Percentiles rank a stretch among this genome's conserved stretches.
These are phyloP conservation scores for Didymella arachidicola DNA, from an alignment of 2,329 filamentous ascomycete genomes.

Conservation along the genomic window DNA sequence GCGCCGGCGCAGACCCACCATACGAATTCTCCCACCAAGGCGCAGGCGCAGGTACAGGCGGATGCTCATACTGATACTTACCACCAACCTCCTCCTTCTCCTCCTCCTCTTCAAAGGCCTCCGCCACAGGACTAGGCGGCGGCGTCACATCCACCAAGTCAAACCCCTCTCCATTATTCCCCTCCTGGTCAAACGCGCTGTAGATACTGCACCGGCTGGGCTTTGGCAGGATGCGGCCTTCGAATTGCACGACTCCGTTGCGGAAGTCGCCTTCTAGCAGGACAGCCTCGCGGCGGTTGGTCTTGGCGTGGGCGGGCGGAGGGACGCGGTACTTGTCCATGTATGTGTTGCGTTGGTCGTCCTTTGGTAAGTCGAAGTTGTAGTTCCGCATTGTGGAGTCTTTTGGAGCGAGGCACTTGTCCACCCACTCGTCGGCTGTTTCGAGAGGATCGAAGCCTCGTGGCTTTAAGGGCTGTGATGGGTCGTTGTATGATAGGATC, in stretches of 20 bases:
- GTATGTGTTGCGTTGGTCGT: not conserved
- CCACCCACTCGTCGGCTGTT: not conserved
- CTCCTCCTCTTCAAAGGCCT: not conserved
- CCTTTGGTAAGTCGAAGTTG: not conserved
- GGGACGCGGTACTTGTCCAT: not conserved
- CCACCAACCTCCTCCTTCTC: not conserved
- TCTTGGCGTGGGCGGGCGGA: not conserved
- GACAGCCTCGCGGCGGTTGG: not conserved
- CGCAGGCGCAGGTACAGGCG: not conserved
- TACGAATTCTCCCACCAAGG: not conserved
- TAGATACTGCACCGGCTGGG: constrained; percentile 12
- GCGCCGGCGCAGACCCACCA: not conserved
- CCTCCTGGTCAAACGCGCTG: not conserved
- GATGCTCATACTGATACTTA: not conserved
- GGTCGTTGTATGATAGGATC: not conserved
- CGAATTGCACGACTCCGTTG: not conserved
- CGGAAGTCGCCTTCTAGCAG: not conserved
- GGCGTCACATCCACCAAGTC: not conserved
- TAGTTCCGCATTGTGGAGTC: not conserved
- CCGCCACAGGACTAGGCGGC: not conserved
- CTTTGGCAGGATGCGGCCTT: constrained; percentile 1
- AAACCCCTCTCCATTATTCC: not conserved
- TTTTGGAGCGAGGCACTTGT: not conserved
- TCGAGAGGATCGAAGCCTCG: constrained; percentile 10
- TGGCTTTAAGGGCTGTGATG: not conserved